Conservation (phyloP, 192 early-diverging fungal species). For the Coemansia guatemalensis region DNA sequence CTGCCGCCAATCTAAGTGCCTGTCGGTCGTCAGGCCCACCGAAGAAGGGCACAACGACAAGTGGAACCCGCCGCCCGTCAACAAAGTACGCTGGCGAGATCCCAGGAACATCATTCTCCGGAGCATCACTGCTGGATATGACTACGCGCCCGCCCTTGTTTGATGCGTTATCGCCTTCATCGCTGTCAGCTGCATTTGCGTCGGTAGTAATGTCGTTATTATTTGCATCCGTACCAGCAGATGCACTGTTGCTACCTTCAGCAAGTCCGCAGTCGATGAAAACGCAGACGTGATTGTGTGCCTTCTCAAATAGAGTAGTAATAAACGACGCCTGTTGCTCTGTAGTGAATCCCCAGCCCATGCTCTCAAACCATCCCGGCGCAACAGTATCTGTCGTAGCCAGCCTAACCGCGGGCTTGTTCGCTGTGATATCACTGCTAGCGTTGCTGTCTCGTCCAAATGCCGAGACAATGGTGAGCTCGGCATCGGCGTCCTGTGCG, state of each 20-base stretch:
- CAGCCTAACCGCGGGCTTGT: background rate
- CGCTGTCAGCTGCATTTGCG: background rate
- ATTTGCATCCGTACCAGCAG: conserved; percentile 7
- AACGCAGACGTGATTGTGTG: conserved; percentile 54
- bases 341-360: conserved; percentile 48
- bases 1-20: conserved; percentile 56
- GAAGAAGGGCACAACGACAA: conserved; percentile 70
- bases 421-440: background rate
- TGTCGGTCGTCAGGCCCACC: conserved; percentile 74
- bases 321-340: conserved; percentile 55
- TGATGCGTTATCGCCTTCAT: background rate
- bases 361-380: conserved; percentile 40
- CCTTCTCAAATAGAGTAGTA: conserved; percentile 49
- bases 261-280: conserved; percentile 73
- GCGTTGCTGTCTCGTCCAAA: conserved; percentile 33
- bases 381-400: conserved; percentile 10
- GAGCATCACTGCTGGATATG: conserved; percentile 5
- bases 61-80: conserved; percentile 53
- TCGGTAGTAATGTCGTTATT: background rate
- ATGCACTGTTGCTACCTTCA: conserved; percentile 16
- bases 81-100: conserved; percentile 14
- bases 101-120: background rate
- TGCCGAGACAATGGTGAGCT: conserved; percentile 74
- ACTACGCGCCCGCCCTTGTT: conserved; percentile 7
- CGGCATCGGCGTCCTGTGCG: conserved; percentile 54